Evolutionary conservation across 768 basidiomycete species (phyloP).

Genomic region (Auricularia sp.): DNA sequence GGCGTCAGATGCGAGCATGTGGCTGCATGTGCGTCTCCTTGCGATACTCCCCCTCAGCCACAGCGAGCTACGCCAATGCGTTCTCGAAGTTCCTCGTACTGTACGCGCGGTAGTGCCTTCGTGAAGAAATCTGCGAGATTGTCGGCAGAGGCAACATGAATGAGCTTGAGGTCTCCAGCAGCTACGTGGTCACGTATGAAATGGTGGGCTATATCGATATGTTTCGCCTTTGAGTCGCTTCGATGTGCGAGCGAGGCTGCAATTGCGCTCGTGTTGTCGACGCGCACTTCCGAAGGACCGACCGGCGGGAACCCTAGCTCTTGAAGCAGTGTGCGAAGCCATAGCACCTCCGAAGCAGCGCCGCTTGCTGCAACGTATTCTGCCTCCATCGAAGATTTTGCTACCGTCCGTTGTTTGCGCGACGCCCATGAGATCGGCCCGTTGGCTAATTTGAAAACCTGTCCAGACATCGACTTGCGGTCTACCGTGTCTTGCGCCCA

Average conservation of each 20-base stretch:
- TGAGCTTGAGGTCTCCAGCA: constrained; percentile 15
- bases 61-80: not conserved
- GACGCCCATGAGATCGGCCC: no score
- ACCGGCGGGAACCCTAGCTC: no score
- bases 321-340: no score
- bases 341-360: no score
- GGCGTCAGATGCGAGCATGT: not conserved
- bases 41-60: constrained; percentile 10
- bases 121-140: constrained; percentile 34
- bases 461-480: no score
- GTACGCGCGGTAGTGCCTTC: constrained; percentile 20
- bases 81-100: not conserved
- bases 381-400: no score
- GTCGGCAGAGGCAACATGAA: constrained; percentile 23
- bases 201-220: constrained; percentile 30
- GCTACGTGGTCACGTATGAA: constrained; percentile 26
- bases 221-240: constrained; percentile 26
- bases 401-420: constrained; percentile 5
- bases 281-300: no score
- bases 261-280: constrained; percentile 18
- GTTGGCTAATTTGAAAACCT: no score
- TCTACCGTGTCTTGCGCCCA: constrained; percentile 10
- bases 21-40: not conserved
- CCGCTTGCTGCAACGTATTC: no score
- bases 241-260: constrained; percentile 18